phyloP scores from a whole-genome alignment of 2,329 filamentous ascomycete genomes.

The Xylariaceae sp. region DNA sequence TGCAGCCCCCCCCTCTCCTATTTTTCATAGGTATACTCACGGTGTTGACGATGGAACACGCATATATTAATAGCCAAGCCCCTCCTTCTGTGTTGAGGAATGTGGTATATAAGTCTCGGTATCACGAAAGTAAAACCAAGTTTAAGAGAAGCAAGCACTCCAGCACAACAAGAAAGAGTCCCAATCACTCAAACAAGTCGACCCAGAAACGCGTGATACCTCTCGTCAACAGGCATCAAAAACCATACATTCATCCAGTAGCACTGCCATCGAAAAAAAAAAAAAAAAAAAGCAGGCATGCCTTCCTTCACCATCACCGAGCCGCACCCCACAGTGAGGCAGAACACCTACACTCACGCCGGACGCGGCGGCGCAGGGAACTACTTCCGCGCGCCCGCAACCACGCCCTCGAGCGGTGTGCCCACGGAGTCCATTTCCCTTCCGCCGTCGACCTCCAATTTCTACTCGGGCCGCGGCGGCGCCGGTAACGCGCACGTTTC shows the following conservation, averaged over 20 bases:
- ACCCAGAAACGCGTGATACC: background rate
- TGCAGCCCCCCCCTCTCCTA: conserved; percentile 9
- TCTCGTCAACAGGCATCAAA: conserved; percentile 11
- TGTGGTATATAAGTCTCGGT: background rate
- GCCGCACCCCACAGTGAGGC: conserved; percentile 42
- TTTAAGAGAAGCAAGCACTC: background rate
- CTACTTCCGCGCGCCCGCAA: conserved; percentile 43
- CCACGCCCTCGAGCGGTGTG: conserved; percentile 40
- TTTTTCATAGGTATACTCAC: background rate
- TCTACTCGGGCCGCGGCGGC: conserved; percentile 62
- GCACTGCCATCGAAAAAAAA: background rate
- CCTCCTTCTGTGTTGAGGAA: conserved; percentile 5
- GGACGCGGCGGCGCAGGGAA: conserved; percentile 54
- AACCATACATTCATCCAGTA: background rate
- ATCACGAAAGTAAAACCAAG: background rate
- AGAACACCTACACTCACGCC: conserved; percentile 45
- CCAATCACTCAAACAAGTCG: no score
- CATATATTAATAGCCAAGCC: conserved; percentile 23
- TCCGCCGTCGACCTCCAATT: conserved; percentile 42
- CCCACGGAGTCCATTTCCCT: conserved; percentile 41
- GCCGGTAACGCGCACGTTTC: conserved; percentile 57
- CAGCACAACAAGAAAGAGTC: no score
- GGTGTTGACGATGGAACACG: conserved; percentile 14
- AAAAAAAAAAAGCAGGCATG: conserved; percentile 31
- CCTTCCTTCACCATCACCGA: conserved; percentile 42